Percentiles rank a stretch among this genome's conserved stretches.
These are phyloP conservation scores for Bruguiera sexangula DNA, from an alignment of 345 rosid genomes.

Conservation along the genomic window DNA sequence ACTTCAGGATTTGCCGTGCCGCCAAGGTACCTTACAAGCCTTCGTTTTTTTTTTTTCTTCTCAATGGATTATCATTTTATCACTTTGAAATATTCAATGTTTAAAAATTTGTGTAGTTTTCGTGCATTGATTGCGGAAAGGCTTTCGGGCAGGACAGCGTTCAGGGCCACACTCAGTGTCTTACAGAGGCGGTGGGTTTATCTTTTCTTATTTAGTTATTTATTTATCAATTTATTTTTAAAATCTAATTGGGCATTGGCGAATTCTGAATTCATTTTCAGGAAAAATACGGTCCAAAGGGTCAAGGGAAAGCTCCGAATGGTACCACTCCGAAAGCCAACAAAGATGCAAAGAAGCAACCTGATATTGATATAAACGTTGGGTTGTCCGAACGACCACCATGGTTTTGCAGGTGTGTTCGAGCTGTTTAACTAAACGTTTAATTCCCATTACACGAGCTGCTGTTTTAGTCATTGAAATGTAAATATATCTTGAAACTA, in stretches of 20 bases:
- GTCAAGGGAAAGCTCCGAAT: conserved; percentile 46
- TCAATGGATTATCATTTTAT: background rate
- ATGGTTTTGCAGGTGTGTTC: conserved; percentile 83
- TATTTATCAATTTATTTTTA: background rate
- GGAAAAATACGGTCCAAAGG: conserved; percentile 98
- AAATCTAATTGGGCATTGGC: background rate
- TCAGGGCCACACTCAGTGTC: conserved; percentile 85
- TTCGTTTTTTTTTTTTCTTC: background rate
- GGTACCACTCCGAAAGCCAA: conserved; percentile 57
- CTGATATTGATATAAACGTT: conserved; percentile 62
- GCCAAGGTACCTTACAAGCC: conserved; percentile 39
- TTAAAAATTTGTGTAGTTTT: conserved; percentile 44
- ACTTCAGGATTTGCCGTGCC: conserved; percentile 83
- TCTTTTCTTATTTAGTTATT: background rate
- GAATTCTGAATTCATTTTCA: conserved; percentile 18
- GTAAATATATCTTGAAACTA: too few species aligned
- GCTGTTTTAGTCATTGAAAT: too few species aligned
- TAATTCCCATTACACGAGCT: background rate
- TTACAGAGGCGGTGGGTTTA: conserved; percentile 71
- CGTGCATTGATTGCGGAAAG: conserved; percentile 92
- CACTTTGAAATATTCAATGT: background rate
- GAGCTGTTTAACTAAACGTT: background rate
- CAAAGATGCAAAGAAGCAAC: conserved; percentile 53
- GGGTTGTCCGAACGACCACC: conserved; percentile 84
- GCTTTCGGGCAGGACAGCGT: conserved; percentile 68